Base-by-base conservation (phyloP, 352 stramenopile species). In the Globisporangium spinosum region DNA sequence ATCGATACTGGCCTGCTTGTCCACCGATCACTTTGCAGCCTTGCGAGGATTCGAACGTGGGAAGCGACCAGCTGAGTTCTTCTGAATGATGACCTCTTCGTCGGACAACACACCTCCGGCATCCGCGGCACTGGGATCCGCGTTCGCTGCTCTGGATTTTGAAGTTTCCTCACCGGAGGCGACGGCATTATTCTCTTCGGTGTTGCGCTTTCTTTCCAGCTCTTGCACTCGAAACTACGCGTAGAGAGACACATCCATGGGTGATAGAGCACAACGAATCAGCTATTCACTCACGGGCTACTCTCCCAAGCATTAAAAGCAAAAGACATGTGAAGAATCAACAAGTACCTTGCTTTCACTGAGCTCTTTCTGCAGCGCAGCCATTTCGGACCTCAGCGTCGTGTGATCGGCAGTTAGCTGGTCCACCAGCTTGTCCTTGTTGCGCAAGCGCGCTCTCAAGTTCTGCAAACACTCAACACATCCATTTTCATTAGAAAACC, bases 371-470 rank as follows among this genome's bases (percentile, higher is more conserved):
- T 95, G 75, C 1, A 94, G 68, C n/a, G 75, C 75, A 8, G 80
- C 77, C 23, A 95, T 64, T 58, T 91, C 78, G 0, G 72, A 60
- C 20, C 78, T 77, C 20, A 94, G 65, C 38, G 77, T 75, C 64
- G 81, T 77, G 57, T 95, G 85, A 38, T 95, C 88, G n/a, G 75
- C 79, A 17, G 83, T 89, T 38, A 95, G 69, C 64, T 94, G 84
- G 59, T 94, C 85, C 43, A 96, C 78, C 2, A 94, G 59, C 58
- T 90, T 89, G 70, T 96, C 86, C 45, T 94, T 96, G 71, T 91
- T 92, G 12, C 82, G 82, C 47, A 96, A 68, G 47, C 88, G 78
- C 49, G 86, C 83, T 59, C 85, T 74, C 53, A 96, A 70, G 70
- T 94, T 96, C 88, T 95, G 66, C n/a, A 60, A 61, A 51, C 2